These are phyloP conservation scores for Wallacemonas sp. DNA, from an alignment of 208 protist species.

Conservation along the genomic window DNA sequence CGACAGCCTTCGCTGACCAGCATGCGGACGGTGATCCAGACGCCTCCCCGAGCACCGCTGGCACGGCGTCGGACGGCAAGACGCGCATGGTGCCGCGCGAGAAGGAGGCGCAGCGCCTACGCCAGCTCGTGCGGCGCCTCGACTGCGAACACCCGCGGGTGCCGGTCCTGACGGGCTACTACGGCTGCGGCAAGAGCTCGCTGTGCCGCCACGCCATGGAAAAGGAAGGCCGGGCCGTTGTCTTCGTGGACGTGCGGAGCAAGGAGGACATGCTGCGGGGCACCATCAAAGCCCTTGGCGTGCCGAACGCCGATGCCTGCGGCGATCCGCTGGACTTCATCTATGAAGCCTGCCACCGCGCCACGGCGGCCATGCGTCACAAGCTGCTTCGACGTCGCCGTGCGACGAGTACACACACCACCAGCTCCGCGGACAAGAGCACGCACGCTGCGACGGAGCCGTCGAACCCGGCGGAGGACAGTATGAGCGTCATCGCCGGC, in stretches of 20 bases:
- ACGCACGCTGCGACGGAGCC: background rate
- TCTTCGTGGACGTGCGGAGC: constrained; percentile 74
- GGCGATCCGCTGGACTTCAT: constrained; percentile 86
- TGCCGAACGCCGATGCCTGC: constrained; percentile 80
- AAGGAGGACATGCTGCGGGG: constrained; percentile 72
- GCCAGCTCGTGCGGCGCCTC: constrained; percentile 41
- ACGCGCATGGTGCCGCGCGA: constrained; percentile 9
- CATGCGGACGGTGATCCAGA: too few species aligned
- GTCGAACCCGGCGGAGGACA: background rate
- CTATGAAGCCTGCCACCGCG: constrained; percentile 60
- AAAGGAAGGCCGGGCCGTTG: constrained; percentile 58
- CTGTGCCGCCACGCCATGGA: constrained; percentile 53
- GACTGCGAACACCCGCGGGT: constrained; percentile 53
- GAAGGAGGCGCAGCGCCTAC: constrained; percentile 41
- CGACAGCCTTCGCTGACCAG: too few species aligned
- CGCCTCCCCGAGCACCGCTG: too few species aligned
- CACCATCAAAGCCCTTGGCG: constrained; percentile 69
- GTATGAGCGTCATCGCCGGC: background rate
- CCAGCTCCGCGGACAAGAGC: background rate
- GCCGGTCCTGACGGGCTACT: constrained; percentile 65
- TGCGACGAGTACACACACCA: background rate
- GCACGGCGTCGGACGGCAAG: background rate
- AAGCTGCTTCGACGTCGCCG: constrained; percentile 12
- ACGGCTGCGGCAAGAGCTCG: constrained; percentile 72
- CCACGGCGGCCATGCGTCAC: constrained; percentile 46